Percentiles rank a stretch among this genome's conserved stretches.
Evolutionary conservation across 139 green algal genomes (phyloP).

Genomic region (Pleodorina starrii): DNA sequence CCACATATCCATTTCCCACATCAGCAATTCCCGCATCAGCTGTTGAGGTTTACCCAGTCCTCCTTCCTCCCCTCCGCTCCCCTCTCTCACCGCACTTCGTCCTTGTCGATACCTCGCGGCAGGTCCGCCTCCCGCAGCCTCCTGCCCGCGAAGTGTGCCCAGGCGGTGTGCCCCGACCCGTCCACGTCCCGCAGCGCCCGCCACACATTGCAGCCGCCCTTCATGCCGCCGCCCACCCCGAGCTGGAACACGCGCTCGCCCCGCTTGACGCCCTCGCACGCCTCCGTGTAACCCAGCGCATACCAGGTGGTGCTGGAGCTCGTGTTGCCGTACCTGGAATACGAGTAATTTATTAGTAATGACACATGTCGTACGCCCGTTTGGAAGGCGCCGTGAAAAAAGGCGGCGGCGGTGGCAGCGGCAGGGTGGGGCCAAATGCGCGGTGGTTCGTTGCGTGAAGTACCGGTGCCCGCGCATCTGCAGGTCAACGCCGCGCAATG

Average conservation of each 20-base stretch:
- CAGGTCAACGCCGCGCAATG: too few species aligned
- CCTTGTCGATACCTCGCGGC: slow-evolving; percentile 58
- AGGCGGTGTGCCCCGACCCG: slow-evolving; percentile 50
- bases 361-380: too few species aligned
- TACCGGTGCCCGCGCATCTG: too few species aligned
- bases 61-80: too few species aligned
- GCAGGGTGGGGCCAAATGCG: too few species aligned
- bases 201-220: slow-evolving; percentile 72
- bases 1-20: too few species aligned
- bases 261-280: slow-evolving; percentile 48
- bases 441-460: too few species aligned
- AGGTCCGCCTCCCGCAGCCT: slow-evolving; percentile 62
- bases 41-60: too few species aligned
- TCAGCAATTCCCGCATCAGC: too few species aligned
- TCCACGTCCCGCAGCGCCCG: slow-evolving; percentile 63
- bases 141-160: slow-evolving; percentile 49
- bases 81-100: slow-evolving; percentile 43
- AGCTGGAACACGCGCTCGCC: slow-evolving; percentile 65
- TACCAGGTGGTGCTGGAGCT: slow-evolving; percentile 66
- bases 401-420: too few species aligned
- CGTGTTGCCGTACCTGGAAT: slow-evolving; percentile 73
- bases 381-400: too few species aligned
- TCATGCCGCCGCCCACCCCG: slow-evolving; percentile 73
- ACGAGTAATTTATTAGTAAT: too few species aligned
- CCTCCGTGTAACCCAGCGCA: slow-evolving; percentile 62